These are phyloP conservation scores for Exidia glandulosa DNA, from an alignment of 768 basidiomycete species.

Conservation along the genomic window DNA sequence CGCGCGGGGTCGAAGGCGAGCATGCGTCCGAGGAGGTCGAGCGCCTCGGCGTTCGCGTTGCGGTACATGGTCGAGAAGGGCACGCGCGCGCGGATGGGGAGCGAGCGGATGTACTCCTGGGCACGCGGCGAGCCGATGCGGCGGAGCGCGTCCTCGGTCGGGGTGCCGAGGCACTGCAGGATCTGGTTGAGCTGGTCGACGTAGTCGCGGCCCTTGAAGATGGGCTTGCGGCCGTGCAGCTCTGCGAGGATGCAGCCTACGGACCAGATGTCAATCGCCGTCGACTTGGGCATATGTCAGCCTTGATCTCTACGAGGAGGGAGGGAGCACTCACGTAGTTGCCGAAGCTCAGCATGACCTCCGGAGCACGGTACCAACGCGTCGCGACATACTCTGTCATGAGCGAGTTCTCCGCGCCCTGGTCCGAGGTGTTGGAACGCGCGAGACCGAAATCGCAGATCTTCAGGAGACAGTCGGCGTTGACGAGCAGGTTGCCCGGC, in stretches of 20 bases:
- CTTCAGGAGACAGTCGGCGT: slow-evolving; percentile 34
- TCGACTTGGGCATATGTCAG: slow-evolving; percentile 40
- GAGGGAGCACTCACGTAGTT: slow-evolving; percentile 21
- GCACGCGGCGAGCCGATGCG: slow-evolving; percentile 93
- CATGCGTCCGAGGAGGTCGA: slow-evolving; percentile 85
- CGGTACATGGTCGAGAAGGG: slow-evolving; percentile 89
- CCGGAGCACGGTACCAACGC: slow-evolving; percentile 35
- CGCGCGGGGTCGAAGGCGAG: slow-evolving; percentile 94
- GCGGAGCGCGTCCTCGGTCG: slow-evolving; percentile 90
- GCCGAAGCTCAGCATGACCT: slow-evolving; percentile 35
- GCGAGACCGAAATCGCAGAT: slow-evolving; percentile 35
- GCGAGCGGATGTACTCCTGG: slow-evolving; percentile 94
- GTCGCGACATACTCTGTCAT: slow-evolving; percentile 31
- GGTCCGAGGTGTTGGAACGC: slow-evolving; percentile 47
- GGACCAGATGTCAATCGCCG: slow-evolving; percentile 92
- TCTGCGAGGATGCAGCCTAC: slow-evolving; percentile 94
- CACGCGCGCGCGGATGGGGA: slow-evolving; percentile 93
- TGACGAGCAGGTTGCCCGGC: slow-evolving; percentile 36
- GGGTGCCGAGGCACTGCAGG: slow-evolving; percentile 92
- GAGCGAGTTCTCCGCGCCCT: slow-evolving; percentile 55
- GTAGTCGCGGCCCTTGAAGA: slow-evolving; percentile 96
- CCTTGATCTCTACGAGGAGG: slow-evolving; percentile 11
- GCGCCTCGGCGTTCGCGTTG: slow-evolving; percentile 83
- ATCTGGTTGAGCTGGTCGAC: slow-evolving; percentile 99
- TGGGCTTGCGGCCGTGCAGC: slow-evolving; percentile 87